Evolutionary conservation across 1,284 basidiomycete species (phyloP).

Genomic region (Exobasidium rhododendri): DNA sequence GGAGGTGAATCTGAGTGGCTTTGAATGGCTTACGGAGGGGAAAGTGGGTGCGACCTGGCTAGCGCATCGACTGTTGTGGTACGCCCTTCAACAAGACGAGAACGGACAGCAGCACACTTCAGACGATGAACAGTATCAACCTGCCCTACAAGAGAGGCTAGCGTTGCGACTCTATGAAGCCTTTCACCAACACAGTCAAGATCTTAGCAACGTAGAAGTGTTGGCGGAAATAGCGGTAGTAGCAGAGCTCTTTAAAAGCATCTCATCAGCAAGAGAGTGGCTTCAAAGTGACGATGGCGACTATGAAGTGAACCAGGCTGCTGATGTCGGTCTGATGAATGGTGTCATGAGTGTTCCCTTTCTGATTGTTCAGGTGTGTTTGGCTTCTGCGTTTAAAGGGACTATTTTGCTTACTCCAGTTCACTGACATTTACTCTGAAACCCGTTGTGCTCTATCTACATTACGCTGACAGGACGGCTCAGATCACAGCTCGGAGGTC

Average conservation of each 20-base stretch:
- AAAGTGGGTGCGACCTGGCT: slow-evolving; percentile 38
- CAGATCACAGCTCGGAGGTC: slow-evolving; percentile 1
- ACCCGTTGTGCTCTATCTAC: slow-evolving; percentile 10
- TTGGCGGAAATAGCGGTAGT: neutral
- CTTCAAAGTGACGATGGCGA: slow-evolving; percentile 7
- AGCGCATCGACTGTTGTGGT: slow-evolving; percentile 28
- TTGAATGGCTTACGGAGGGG: slow-evolving; percentile 29
- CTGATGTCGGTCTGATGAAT: slow-evolving; percentile 23
- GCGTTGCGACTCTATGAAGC: slow-evolving; percentile 6
- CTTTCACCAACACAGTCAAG: slow-evolving; percentile 6
- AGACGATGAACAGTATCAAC: neutral
- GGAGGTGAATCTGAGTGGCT: slow-evolving; percentile 24
- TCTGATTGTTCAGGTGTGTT: slow-evolving; percentile 27
- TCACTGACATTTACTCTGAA: neutral
- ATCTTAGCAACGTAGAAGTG: slow-evolving; percentile 2
- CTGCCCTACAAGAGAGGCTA: slow-evolving; percentile 5
- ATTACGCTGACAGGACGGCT: neutral
- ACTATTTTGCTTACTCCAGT: too few relatives aligned
- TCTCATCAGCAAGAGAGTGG: neutral
- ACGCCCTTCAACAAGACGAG: slow-evolving; percentile 28
- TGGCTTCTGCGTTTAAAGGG: too few relatives aligned
- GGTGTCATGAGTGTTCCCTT: slow-evolving; percentile 36
- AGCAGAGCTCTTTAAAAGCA: slow-evolving; percentile 4
- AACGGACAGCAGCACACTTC: neutral
- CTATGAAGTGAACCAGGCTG: neutral